Conservation (phyloP, 176 grass and related monocot genomes). For the Triticum monococcum region DNA sequence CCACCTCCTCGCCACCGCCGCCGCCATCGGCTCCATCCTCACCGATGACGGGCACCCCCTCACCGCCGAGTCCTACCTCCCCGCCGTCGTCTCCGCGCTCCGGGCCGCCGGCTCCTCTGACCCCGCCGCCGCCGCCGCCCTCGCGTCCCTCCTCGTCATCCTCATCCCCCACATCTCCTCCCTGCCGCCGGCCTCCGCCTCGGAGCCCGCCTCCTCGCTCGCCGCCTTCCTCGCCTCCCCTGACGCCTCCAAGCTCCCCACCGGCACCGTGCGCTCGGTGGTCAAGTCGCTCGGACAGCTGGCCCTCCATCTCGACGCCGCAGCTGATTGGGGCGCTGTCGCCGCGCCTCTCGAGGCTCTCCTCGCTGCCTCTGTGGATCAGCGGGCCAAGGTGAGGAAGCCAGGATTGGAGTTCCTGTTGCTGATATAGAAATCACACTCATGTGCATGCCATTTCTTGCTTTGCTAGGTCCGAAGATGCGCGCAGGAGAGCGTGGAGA, state of each 20-base stretch:
- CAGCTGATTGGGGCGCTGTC: conserved; percentile 49
- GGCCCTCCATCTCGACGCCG: conserved; percentile 53
- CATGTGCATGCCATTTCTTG: background rate
- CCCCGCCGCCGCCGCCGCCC: conserved; percentile 52
- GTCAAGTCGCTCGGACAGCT: conserved; percentile 84
- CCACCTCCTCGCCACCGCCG: conserved; percentile 89
- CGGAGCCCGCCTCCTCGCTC: conserved; percentile 46
- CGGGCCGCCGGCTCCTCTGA: conserved; percentile 51
- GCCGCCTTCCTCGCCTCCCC: conserved; percentile 49
- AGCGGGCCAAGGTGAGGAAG: conserved; percentile 74
- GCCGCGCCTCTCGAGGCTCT: conserved; percentile 60
- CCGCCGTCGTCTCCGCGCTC: conserved; percentile 59
- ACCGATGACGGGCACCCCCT: conserved; percentile 61
- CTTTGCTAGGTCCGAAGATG: conserved; percentile 73
- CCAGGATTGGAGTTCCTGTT: background rate
- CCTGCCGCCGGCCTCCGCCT: conserved; percentile 43
- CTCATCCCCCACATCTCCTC: conserved; percentile 64
- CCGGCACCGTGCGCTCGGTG: conserved; percentile 72
- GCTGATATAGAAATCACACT: background rate
- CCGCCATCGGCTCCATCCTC: conserved; percentile 87
- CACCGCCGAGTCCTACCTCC: conserved; percentile 60
- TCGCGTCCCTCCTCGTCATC: conserved; percentile 78
- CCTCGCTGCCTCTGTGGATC: conserved; percentile 53
- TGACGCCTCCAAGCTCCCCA: conserved; percentile 39
- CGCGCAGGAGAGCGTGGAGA: conserved; percentile 68